Percentiles rank a stretch among this genome's conserved stretches.
Conservation (phyloP, 768 basidiomycete genomes). For the Nidularia sp. region DNA sequence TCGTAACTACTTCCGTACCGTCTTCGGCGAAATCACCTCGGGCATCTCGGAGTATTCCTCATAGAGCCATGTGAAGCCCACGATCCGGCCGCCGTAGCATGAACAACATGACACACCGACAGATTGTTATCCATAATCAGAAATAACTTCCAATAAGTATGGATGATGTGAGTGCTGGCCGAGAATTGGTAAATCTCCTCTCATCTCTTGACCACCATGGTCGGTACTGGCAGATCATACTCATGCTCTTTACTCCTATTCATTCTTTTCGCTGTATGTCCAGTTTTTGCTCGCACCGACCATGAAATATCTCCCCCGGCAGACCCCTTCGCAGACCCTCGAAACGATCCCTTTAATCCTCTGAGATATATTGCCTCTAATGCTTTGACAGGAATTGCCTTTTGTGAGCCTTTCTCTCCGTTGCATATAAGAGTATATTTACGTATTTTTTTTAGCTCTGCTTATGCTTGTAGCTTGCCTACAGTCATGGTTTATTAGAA, state of each 20-base stretch:
- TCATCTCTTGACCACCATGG: too few species aligned
- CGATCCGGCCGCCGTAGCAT: neutral
- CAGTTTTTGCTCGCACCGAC: neutral
- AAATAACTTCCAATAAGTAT: too few species aligned
- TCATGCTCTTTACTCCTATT: constrained; percentile 1
- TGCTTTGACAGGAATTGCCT: constrained; percentile 44
- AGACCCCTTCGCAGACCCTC: constrained; percentile 45
- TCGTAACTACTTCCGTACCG: too few species aligned
- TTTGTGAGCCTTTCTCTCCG: constrained; percentile 26
- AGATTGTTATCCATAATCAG: too few species aligned
- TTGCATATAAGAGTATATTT: neutral
- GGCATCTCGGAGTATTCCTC: neutral
- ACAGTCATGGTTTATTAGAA: constrained; percentile 38
- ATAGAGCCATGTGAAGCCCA: neutral
- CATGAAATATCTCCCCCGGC: constrained; percentile 11
- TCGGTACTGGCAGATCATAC: too few species aligned
- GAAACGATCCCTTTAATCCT: constrained; percentile 48
- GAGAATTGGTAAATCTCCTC: too few species aligned
- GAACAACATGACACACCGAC: neutral
- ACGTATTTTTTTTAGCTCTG: constrained; percentile 18
- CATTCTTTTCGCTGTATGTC: neutral
- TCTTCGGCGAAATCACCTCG: neutral
- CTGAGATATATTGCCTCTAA: constrained; percentile 55
- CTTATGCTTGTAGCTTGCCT: constrained; percentile 34
- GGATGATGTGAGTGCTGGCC: too few species aligned